phyloP scores from a whole-genome alignment of 306 rosid genomes.

The Cucumis melo region DNA sequence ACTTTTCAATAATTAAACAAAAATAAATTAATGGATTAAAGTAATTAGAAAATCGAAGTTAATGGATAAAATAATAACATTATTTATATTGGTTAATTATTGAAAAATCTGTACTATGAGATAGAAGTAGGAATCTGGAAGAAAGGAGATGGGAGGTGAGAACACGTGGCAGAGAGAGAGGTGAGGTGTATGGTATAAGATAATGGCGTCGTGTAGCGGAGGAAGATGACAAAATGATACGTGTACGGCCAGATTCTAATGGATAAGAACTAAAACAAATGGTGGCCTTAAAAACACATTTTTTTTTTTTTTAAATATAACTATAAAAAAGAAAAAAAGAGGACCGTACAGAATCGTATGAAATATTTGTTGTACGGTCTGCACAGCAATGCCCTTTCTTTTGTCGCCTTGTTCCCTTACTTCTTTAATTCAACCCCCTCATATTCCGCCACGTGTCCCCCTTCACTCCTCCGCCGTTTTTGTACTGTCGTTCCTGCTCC shows the following conservation, averaged over 20 bases:
- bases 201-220: neutral
- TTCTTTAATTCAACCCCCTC: neutral
- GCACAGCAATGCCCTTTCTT: neutral
- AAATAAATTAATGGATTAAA: no score
- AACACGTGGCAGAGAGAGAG: neutral
- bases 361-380: conserved; percentile 10
- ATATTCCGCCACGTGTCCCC: conserved; percentile 19
- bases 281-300: no score
- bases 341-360: neutral
- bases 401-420: neutral
- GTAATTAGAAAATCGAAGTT: no score
- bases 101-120: no score
- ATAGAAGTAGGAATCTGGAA: neutral
- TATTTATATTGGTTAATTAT: no score
- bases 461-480: neutral
- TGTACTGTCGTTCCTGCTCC: neutral
- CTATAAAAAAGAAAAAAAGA: no score
- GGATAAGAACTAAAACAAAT: neutral
- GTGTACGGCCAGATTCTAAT: conserved; percentile 17
- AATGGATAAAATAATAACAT: no score
- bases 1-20: no score
- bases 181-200: neutral
- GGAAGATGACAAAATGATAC: conserved; percentile 12
- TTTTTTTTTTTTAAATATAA: no score
- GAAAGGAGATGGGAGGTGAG: no score